phyloP scores from a whole-genome alignment of 306 rosid genomes.

The Castanospermum australe region DNA sequence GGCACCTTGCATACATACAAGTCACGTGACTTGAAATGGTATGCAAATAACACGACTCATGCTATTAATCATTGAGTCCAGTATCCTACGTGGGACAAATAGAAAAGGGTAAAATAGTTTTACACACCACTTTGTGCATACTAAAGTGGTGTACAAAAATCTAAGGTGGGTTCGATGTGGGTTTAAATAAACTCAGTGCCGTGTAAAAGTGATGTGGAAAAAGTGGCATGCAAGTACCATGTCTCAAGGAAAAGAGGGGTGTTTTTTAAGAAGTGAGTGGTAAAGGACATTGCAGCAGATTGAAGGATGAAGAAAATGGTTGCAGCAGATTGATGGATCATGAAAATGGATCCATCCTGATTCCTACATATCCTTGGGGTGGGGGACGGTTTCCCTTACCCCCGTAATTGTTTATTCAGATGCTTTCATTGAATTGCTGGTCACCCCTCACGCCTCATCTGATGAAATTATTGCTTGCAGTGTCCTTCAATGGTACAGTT shows the following conservation, averaged over 20 bases:
- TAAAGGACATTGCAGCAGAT: neutral
- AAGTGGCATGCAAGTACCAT: neutral
- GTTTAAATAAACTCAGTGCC: neutral
- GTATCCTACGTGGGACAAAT: neutral
- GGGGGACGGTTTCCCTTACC: neutral
- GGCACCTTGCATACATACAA: neutral
- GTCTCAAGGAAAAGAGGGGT: neutral
- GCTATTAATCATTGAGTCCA: neutral
- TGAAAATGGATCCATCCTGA: neutral
- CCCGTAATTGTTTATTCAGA: conserved; percentile 4
- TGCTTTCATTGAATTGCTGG: neutral
- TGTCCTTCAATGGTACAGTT: conserved; percentile 14
- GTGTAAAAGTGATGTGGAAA: neutral
- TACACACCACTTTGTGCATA: neutral
- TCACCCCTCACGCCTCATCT: conserved; percentile 23
- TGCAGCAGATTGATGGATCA: neutral
- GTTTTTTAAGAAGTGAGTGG: neutral
- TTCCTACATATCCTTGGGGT: neutral
- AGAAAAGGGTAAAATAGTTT: neutral
- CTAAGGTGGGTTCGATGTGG: neutral
- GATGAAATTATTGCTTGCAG: conserved; percentile 30
- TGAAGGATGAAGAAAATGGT: neutral
- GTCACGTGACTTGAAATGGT: neutral
- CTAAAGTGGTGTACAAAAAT: neutral
- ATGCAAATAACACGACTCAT: neutral